phyloP scores from a whole-genome alignment of 2,329 filamentous ascomycete genomes.

The Pseudogymnoascus sp. region DNA sequence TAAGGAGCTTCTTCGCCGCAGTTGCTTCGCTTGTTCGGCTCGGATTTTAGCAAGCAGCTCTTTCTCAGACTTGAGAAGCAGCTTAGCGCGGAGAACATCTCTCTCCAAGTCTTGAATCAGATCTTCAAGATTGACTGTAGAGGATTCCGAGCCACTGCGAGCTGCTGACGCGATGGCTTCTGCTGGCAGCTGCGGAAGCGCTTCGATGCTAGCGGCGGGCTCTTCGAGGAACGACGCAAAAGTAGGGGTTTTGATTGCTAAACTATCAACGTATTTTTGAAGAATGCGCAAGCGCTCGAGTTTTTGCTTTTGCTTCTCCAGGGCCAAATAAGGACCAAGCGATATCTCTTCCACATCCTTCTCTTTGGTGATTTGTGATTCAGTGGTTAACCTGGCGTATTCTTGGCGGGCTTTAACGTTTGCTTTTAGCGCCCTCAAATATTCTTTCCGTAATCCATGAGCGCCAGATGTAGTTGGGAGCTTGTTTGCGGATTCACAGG shows the following conservation, averaged over 20 bases:
- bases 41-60: conserved; percentile 44
- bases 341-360: conserved; percentile 13
- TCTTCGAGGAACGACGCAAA: conserved; percentile 43
- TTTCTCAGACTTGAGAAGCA: conserved; percentile 50
- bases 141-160: conserved; percentile 19
- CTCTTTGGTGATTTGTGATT: conserved; percentile 16
- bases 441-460: conserved; percentile 46
- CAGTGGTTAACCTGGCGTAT: conserved; percentile 30
- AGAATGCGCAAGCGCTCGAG: conserved; percentile 44
- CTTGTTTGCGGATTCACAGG: conserved; percentile 34
- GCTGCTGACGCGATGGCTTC: conserved; percentile 21
- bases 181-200: conserved; percentile 24
- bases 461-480: conserved; percentile 32
- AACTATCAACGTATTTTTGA: conserved; percentile 43
- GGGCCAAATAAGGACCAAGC: conserved; percentile 45
- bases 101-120: conserved; percentile 50
- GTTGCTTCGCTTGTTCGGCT: conserved; percentile 31
- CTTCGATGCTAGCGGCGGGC: conserved; percentile 19
- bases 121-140: conserved; percentile 38
- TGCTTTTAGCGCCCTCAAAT: conserved; percentile 45
- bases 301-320: conserved; percentile 46
- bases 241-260: conserved; percentile 47
- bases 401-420: conserved; percentile 46
- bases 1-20: not conserved
- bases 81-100: conserved; percentile 50